Evolutionary conservation across 2,329 filamentous ascomycete species (phyloP).

Genomic region (Cladosporium sp.): DNA sequence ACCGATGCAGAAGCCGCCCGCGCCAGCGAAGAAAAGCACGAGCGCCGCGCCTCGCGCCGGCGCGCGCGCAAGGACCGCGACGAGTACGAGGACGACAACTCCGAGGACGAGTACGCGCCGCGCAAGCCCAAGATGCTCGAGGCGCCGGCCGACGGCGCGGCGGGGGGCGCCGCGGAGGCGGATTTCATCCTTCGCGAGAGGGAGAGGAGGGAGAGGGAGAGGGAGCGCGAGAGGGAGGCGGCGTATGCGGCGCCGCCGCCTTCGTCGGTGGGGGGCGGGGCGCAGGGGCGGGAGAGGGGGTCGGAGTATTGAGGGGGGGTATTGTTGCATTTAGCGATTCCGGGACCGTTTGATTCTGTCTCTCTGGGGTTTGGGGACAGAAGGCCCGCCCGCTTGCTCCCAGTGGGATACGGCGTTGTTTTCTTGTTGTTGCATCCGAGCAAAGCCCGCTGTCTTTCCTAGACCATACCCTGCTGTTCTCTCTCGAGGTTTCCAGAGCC

Average conservation of each 20-base stretch:
- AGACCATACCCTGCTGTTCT: no score
- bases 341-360: no score
- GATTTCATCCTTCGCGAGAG: constrained; percentile 26
- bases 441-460: no score
- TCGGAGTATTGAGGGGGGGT: neutral
- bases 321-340: no score
- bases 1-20: constrained; percentile 13
- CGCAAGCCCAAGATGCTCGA: constrained; percentile 30
- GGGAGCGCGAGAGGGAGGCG: constrained; percentile 20
- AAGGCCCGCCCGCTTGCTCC: no score
- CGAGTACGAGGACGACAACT: constrained; percentile 30
- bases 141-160: constrained; percentile 19
- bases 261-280: neutral
- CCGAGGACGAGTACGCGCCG: constrained; percentile 28
- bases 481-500: no score
- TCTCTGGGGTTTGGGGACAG: no score
- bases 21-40: constrained; percentile 22
- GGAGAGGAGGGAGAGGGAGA: constrained; percentile 21
- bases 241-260: constrained; percentile 12
- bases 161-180: constrained; percentile 14
- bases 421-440: no score
- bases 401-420: no score
- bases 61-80: constrained; percentile 24
- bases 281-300: neutral
- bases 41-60: constrained; percentile 22